Evolutionary conservation across 306 rosid species (phyloP).

Genomic region (Arachis hypogaea): DNA sequence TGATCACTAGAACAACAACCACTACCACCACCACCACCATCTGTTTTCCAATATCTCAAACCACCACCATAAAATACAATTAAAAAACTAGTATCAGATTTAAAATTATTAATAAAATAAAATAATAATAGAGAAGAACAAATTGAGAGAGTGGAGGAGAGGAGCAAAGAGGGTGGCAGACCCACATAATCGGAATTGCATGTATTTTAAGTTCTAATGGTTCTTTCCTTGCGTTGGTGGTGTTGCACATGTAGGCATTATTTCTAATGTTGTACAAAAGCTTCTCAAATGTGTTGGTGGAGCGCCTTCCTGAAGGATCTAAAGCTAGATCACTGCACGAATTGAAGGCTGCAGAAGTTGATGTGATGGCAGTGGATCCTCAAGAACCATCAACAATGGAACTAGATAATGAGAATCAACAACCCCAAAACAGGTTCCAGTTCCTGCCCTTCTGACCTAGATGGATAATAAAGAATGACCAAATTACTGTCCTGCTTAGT

Average conservation of each 20-base stretch:
- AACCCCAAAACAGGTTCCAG: slow-evolving; percentile 67
- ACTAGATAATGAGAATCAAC: slow-evolving; percentile 73
- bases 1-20: no score
- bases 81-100: no score
- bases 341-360: slow-evolving; percentile 62
- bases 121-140: no score
- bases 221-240: slow-evolving; percentile 31
- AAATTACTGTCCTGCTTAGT: slow-evolving; percentile 4
- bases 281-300: slow-evolving; percentile 71
- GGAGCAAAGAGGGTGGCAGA: slow-evolving; percentile 1
- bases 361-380: slow-evolving; percentile 66
- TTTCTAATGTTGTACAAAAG: slow-evolving; percentile 75
- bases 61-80: no score
- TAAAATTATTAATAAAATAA: no score
- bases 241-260: slow-evolving; percentile 62
- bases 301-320: slow-evolving; percentile 82
- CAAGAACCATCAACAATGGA: slow-evolving; percentile 88
- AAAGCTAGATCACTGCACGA: slow-evolving; percentile 62
- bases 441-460: not conserved
- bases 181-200: slow-evolving; percentile 26
- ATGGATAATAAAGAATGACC: not conserved
- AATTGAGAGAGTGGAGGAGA: no score
- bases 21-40: no score
- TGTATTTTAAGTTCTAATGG: slow-evolving; percentile 26
- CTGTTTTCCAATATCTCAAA: no score